Percentiles rank a stretch among this genome's conserved stretches.
Conservation (phyloP, 441 rosid species). For the Bruguiera hainesii region DNA sequence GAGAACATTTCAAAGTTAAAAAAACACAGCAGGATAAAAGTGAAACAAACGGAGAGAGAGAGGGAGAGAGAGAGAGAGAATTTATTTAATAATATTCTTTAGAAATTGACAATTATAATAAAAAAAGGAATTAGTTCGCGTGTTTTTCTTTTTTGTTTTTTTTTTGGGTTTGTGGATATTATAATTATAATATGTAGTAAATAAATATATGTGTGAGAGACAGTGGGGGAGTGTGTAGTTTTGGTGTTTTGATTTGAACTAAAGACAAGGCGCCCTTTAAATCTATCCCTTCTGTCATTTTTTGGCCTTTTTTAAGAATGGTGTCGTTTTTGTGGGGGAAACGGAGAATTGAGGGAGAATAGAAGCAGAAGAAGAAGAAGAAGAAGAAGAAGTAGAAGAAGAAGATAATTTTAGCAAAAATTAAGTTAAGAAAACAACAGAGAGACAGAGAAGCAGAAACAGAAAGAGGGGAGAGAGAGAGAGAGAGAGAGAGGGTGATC, state of each 20-base stretch:
- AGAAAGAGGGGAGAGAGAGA: background rate
- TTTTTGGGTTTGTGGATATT: background rate
- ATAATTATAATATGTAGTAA: background rate
- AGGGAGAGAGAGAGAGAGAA: background rate
- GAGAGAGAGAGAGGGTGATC: slow-evolving; percentile 2
- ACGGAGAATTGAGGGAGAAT: background rate
- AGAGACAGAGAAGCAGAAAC: background rate
- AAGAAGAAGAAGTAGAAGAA: background rate
- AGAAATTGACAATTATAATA: background rate
- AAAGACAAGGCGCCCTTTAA: slow-evolving; percentile 52
- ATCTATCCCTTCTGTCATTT: slow-evolving; percentile 49
- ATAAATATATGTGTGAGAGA: background rate
- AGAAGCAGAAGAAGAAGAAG: background rate
- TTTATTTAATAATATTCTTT: background rate
- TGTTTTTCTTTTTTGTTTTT: background rate
- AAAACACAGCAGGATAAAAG: background rate
- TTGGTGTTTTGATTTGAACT: slow-evolving; percentile 37
- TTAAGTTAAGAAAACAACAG: slow-evolving; percentile 9
- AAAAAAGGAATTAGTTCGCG: background rate
- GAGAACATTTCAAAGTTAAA: background rate
- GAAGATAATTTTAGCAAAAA: slow-evolving; percentile 4
- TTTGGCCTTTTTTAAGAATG: slow-evolving; percentile 14
- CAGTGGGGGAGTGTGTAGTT: background rate
- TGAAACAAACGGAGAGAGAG: background rate
- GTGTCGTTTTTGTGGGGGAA: slow-evolving; percentile 26